Evolutionary conservation across 2,329 filamentous ascomycete species (phyloP), one percentile per base, ranked within the genome.

Genomic region (Beauveria australis): DNA sequence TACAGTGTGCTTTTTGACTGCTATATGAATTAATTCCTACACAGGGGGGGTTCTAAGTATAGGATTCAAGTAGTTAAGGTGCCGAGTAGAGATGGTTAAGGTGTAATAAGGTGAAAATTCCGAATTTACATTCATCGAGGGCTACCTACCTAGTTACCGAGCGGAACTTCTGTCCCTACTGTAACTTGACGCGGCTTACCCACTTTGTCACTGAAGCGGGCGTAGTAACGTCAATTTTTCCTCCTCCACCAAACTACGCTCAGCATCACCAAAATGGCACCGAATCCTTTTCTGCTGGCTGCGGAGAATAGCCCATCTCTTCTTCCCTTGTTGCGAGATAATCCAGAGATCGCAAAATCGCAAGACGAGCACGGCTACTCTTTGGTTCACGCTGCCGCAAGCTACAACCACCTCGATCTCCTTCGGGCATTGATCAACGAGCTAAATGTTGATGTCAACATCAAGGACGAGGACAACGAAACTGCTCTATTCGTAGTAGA

Each of bases 341-440:
- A 91, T 66, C 90, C 91, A 40, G 75, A 83, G n/a, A 79, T 96
- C 58, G 93, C 94, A 59, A 83, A 86, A 2, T 77, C 82, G 57
- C 91, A 96, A 76, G 94, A 99, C 74, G 86, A 89, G 62, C 89
- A 97, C 70, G 94, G 94, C 68, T 99, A 99, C 78, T 96, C 92
- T 52, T 85, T 97, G 28, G 79, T 97, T 53, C 94, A 99, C 74
- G 94, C 94, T 57, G 91, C 93, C 18, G 88, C 91, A 19, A 97
- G 92, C 66, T 99, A 97, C 80, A 89, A 88, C 71, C 92, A 97
- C 71, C 76, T 91, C 41, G 84, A 89, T 60, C 85, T 99, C 18
- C 81, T 97, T 18, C 87, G 89, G 62, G 75, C 84, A 0, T 81
- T 99, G 6, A 80, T 96, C 30, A 79, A 79, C 52, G 89, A 93